Percentiles rank a stretch among this genome's conserved stretches.
These are phyloP conservation scores for Pleurotus eryngii DNA, from an alignment of 768 basidiomycete genomes.

Conservation along the genomic window DNA sequence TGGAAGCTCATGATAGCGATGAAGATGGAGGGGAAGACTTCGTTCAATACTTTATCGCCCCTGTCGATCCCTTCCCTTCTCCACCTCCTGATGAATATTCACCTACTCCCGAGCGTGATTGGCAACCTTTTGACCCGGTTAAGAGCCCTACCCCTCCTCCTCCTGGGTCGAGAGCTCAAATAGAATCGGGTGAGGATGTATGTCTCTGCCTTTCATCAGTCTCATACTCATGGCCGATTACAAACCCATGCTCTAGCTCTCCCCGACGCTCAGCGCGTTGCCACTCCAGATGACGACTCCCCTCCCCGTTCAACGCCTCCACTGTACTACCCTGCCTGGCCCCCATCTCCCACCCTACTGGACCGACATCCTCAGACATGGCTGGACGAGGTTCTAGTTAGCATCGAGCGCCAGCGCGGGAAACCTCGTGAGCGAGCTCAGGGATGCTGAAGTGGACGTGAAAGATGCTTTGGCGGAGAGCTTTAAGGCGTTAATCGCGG, in stretches of 20 bases:
- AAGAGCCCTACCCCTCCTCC: not conserved
- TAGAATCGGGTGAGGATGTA: not conserved
- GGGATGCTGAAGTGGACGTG: not conserved
- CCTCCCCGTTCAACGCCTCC: conserved; percentile 1
- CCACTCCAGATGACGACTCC: not conserved
- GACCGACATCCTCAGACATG: not conserved
- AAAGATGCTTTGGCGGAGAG: not conserved
- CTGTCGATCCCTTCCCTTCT: conserved; percentile 1
- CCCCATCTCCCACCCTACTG: not conserved
- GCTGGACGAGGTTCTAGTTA: conserved; percentile 1
- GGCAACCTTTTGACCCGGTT: not conserved
- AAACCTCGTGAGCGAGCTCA: not conserved
- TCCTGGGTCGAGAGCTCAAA: not conserved
- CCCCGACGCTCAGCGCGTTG: not conserved
- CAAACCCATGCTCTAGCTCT: not conserved
- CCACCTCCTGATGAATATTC: not conserved
- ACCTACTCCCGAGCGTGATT: not conserved
- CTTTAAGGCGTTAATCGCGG: not conserved
- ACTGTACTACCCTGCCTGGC: not conserved
- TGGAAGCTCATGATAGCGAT: not conserved
- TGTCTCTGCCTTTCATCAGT: not conserved
- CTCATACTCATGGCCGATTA: not conserved
- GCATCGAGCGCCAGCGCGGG: not conserved
- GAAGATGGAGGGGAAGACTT: not conserved
- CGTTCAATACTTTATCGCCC: not conserved